Conservation (phyloP, 2,329 filamentous ascomycete species). For the Verticillium tricorpus region DNA sequence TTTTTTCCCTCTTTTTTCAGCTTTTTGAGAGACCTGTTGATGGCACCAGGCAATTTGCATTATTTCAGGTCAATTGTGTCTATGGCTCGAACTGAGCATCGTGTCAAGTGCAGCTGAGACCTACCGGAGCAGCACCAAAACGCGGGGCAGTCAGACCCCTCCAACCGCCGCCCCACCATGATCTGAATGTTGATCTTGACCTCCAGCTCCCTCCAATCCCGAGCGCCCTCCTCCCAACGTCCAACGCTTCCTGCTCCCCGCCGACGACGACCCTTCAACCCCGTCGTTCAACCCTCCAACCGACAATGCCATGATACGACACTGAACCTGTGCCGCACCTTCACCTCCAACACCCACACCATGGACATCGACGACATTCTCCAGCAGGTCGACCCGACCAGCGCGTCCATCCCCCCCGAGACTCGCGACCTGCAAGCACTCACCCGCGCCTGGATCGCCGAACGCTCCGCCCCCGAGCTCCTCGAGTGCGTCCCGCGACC, state of each 20-base stretch:
- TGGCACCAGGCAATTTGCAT: too few species aligned
- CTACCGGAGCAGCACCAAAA: neutral
- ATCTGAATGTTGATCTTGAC: neutral
- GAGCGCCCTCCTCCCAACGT: neutral
- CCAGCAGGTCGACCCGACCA: constrained; percentile 62
- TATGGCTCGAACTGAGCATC: too few species aligned
- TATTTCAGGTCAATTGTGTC: too few species aligned
- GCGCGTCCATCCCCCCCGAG: constrained; percentile 49
- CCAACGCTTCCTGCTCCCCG: neutral
- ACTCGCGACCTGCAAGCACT: constrained; percentile 80
- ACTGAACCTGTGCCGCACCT: neutral
- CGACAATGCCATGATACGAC: neutral
- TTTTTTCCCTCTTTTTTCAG: too few species aligned
- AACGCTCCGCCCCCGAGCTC: constrained; percentile 86
- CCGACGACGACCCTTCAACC: neutral
- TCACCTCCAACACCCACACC: neutral
- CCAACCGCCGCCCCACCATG: neutral
- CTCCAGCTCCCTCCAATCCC: neutral
- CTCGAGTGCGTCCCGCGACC: constrained; percentile 54
- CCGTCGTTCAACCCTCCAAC: neutral
- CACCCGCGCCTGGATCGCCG: constrained; percentile 89
- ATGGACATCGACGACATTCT: constrained; percentile 84
- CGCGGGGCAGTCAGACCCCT: neutral
- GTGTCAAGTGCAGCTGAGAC: neutral
- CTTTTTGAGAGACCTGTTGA: too few species aligned